phyloP scores from a whole-genome alignment of 2,329 filamentous ascomycete species.

The Anisogramma anomala region DNA sequence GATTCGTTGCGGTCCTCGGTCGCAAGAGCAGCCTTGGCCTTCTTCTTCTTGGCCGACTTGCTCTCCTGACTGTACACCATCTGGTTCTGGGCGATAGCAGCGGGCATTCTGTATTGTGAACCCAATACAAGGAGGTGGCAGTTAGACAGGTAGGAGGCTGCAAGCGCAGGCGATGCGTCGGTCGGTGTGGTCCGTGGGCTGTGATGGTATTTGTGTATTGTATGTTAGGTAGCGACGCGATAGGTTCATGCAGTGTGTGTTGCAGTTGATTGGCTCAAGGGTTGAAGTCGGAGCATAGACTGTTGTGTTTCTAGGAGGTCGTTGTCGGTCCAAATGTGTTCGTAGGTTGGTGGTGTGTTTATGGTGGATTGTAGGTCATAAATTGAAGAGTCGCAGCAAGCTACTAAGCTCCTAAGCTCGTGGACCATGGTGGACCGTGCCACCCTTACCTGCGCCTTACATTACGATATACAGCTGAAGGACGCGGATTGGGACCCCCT shows the following conservation, averaged over 20 bases:
- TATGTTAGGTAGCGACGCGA: too few species aligned
- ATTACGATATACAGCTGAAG: too few species aligned
- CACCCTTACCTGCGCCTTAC: too few species aligned
- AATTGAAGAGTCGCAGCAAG: neutral
- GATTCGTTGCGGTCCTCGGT: conserved; percentile 37
- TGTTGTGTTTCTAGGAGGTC: conserved; percentile 2
- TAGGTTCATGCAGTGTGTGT: neutral
- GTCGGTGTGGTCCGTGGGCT: neutral
- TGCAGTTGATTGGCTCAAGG: neutral
- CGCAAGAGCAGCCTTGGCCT: conserved; percentile 35
- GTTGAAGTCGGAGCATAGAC: neutral
- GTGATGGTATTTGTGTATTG: too few species aligned
- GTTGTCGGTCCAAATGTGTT: neutral
- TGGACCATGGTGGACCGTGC: conserved; percentile 38
- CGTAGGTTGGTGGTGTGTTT: conserved; percentile 6
- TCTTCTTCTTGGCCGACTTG: conserved; percentile 61
- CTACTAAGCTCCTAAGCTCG: conserved; percentile 43
- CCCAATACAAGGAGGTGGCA: conserved; percentile 1
- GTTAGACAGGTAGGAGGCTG: neutral
- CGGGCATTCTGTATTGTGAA: conserved; percentile 44
- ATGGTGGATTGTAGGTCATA: neutral
- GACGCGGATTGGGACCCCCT: too few species aligned
- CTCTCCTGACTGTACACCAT: conserved; percentile 44
- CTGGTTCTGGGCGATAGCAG: conserved; percentile 51
- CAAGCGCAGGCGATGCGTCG: neutral